Evolutionary conservation across 2,329 filamentous ascomycete species (phyloP).

Genomic region (Claviceps sp.): DNA sequence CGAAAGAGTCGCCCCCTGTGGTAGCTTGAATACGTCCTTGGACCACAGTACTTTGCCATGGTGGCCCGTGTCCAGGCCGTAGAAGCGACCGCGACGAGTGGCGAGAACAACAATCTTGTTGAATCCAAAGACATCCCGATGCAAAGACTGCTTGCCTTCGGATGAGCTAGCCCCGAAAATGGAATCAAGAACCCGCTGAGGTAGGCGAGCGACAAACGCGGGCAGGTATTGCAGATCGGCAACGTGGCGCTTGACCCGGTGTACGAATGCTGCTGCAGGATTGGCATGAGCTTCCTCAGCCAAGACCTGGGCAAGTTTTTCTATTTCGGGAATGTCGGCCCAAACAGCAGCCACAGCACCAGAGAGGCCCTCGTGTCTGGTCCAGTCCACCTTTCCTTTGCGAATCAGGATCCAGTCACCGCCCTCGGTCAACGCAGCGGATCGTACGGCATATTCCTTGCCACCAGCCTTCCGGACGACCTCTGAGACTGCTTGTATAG

Average conservation of each 20-base stretch:
- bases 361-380: slow-evolving; percentile 68
- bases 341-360: slow-evolving; percentile 68
- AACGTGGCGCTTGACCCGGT: slow-evolving; percentile 71
- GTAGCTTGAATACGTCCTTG: slow-evolving; percentile 45
- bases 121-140: slow-evolving; percentile 71
- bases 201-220: slow-evolving; percentile 55
- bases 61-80: slow-evolving; percentile 65
- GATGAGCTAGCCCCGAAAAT: slow-evolving; percentile 43
- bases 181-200: slow-evolving; percentile 52
- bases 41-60: slow-evolving; percentile 68
- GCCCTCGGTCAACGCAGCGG: slow-evolving; percentile 53
- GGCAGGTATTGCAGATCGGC: slow-evolving; percentile 68
- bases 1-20: slow-evolving; percentile 44
- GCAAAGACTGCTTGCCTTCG: slow-evolving; percentile 31
- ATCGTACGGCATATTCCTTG: slow-evolving; percentile 62
- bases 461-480: slow-evolving; percentile 57
- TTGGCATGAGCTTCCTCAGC: slow-evolving; percentile 80
- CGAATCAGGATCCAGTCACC: slow-evolving; percentile 73
- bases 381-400: slow-evolving; percentile 73
- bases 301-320: slow-evolving; percentile 65
- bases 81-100: slow-evolving; percentile 65
- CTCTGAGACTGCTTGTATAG: slow-evolving; percentile 64
- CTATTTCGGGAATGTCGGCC: slow-evolving; percentile 61
- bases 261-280: slow-evolving; percentile 67
- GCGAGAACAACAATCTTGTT: slow-evolving; percentile 73